These are phyloP conservation scores for Trichoderma erinaceum DNA, from an alignment of 495 filamentous ascomycete species.

Conservation along the genomic window DNA sequence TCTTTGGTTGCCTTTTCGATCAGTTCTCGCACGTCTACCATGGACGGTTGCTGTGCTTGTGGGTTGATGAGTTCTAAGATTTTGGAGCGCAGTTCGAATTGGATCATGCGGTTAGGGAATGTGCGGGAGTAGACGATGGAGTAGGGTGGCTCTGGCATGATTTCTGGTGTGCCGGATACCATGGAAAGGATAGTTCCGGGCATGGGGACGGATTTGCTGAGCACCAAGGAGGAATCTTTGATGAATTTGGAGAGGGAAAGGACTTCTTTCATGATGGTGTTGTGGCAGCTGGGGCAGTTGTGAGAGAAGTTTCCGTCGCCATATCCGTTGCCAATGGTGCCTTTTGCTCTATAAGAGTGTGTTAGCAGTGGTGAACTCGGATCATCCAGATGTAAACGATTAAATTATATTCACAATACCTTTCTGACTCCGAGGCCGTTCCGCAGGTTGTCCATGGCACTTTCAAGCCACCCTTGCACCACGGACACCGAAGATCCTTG, in stretches of 20 bases:
- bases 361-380: constrained; percentile 4
- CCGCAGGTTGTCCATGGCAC: constrained; percentile 58
- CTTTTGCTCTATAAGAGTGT: neutral
- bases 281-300: constrained; percentile 42
- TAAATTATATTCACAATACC: constrained; percentile 6
- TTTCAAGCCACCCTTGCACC: constrained; percentile 37
- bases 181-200: constrained; percentile 55
- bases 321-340: constrained; percentile 49
- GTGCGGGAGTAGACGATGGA: constrained; percentile 26
- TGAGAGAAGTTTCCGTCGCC: constrained; percentile 54
- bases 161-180: constrained; percentile 30
- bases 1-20: constrained; percentile 39
- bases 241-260: constrained; percentile 53
- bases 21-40: constrained; percentile 36
- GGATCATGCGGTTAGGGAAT: constrained; percentile 58
- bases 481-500: constrained; percentile 53
- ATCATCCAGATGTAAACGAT: neutral
- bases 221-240: constrained; percentile 43
- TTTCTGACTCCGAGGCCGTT: constrained; percentile 25
- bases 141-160: neutral
- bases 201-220: constrained; percentile 45
- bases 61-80: constrained; percentile 31
- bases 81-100: constrained; percentile 31
- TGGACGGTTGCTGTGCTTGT: constrained; percentile 22
- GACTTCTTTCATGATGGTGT: constrained; percentile 46